Evolutionary conservation across 192 early-diverging fungal genomes (phyloP).

Genomic region (Coemansia sp.): DNA sequence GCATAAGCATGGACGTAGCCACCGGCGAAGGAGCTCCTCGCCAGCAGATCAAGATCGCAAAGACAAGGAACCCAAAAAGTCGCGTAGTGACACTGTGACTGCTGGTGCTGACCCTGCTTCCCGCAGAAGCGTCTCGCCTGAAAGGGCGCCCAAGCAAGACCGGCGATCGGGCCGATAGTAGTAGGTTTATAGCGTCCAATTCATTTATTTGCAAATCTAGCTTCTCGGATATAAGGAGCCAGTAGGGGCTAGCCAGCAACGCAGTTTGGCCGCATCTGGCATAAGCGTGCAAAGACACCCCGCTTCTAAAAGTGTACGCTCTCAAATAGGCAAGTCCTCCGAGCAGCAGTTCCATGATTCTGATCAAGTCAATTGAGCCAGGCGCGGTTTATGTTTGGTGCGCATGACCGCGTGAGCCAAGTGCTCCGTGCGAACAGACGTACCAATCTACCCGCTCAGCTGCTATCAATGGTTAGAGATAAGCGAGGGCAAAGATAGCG

Average conservation of each 20-base stretch:
- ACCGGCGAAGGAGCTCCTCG: conserved; percentile 25
- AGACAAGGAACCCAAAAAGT: background rate
- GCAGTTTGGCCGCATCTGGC: background rate
- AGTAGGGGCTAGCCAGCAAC: conserved; percentile 4
- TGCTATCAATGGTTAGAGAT: background rate
- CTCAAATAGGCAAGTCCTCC: background rate
- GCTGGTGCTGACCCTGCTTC: background rate
- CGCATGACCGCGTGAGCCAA: background rate
- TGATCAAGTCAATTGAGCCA: background rate
- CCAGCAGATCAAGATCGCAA: conserved; percentile 1
- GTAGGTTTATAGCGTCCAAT: background rate
- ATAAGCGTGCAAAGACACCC: background rate
- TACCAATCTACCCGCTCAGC: background rate
- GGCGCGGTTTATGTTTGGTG: background rate
- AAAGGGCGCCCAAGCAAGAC: background rate
- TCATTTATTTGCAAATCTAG: background rate
- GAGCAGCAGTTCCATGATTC: background rate
- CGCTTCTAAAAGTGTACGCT: background rate
- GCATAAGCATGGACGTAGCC: conserved; percentile 9
- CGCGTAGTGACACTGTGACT: background rate
- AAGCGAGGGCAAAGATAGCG: background rate
- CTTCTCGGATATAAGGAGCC: conserved; percentile 1
- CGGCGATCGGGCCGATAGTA: background rate
- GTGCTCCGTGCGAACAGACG: background rate
- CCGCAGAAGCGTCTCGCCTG: conserved; percentile 1